Percentiles rank a stretch among this genome's conserved stretches.
Conservation (phyloP, 768 basidiomycete genomes). For the Amanita phalloides region DNA sequence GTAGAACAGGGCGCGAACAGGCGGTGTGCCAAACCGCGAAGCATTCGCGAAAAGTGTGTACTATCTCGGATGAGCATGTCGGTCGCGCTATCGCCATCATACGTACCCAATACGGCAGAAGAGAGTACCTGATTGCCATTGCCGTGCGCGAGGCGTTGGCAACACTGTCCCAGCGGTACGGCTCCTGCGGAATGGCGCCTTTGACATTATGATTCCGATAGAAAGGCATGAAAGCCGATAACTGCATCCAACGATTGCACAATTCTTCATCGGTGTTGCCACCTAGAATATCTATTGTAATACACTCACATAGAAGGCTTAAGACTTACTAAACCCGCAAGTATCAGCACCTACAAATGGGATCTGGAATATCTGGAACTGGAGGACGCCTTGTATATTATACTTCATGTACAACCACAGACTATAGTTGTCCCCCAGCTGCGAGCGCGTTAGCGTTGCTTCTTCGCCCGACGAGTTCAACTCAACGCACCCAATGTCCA, state of each 20-base stretch:
- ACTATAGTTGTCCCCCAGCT: conserved; percentile 73
- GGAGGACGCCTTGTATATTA: conserved; percentile 66
- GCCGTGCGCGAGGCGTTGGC: conserved; percentile 63
- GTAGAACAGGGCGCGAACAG: conserved; percentile 66
- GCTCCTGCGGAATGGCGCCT: conserved; percentile 66
- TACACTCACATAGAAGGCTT: neutral
- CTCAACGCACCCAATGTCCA: conserved; percentile 51
- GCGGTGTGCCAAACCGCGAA: conserved; percentile 54
- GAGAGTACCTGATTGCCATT: conserved; percentile 57
- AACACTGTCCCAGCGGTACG: conserved; percentile 74
- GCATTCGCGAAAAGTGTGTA: conserved; percentile 67
- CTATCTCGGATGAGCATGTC: conserved; percentile 20
- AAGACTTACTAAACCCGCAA: conserved; percentile 46
- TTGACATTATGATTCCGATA: conserved; percentile 68
- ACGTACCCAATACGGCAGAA: conserved; percentile 74
- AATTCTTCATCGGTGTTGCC: conserved; percentile 73
- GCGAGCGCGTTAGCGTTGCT: neutral
- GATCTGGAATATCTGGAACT: conserved; percentile 78
- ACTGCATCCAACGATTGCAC: conserved; percentile 79
- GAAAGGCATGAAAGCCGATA: conserved; percentile 77
- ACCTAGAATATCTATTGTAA: conserved; percentile 13
- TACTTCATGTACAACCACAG: conserved; percentile 64
- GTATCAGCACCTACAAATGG: conserved; percentile 80
- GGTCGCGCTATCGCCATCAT: neutral
- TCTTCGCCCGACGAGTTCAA: neutral